A percentile compares a stretch with the other conserved stretches of the same genome.
phyloP scores from a whole-genome alignment of 768 basidiomycete species.

The Dioszegia crocea region DNA sequence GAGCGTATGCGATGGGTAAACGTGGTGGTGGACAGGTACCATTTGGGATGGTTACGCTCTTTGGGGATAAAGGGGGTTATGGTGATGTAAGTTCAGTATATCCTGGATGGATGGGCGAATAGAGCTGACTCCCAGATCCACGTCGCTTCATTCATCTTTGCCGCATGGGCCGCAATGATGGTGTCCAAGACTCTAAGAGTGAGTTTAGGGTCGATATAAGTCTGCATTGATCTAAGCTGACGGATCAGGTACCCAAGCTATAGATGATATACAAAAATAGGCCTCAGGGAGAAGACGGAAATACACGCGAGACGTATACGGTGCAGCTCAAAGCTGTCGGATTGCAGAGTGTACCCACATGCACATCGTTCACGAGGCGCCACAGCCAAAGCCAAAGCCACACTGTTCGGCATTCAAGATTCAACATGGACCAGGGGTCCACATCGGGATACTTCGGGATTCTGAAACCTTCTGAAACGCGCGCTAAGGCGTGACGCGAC shows the following conservation, averaged over 20 bases:
- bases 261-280: neutral
- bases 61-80: slow-evolving; percentile 35
- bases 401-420: too few species aligned
- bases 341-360: too few species aligned
- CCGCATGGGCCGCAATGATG: slow-evolving; percentile 88
- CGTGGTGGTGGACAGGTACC: slow-evolving; percentile 60
- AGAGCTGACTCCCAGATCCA: slow-evolving; percentile 56
- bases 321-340: neutral
- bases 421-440: too few species aligned
- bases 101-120: neutral
- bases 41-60: slow-evolving; percentile 49
- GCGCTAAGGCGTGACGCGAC: too few species aligned
- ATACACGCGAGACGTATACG: neutral
- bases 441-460: too few species aligned
- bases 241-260: slow-evolving; percentile 8
- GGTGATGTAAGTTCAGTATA: slow-evolving; percentile 56
- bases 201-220: slow-evolving; percentile 38
- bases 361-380: too few species aligned
- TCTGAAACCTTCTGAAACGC: too few species aligned
- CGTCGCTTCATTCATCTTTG: slow-evolving; percentile 70
- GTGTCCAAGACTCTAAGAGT: slow-evolving; percentile 93
- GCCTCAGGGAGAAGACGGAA: neutral
- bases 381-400: too few species aligned
- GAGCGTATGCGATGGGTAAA: slow-evolving; percentile 67
- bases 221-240: neutral